Conservation (phyloP, 495 filamentous ascomycete genomes). For the Aspergillus mulundensis region DNA sequence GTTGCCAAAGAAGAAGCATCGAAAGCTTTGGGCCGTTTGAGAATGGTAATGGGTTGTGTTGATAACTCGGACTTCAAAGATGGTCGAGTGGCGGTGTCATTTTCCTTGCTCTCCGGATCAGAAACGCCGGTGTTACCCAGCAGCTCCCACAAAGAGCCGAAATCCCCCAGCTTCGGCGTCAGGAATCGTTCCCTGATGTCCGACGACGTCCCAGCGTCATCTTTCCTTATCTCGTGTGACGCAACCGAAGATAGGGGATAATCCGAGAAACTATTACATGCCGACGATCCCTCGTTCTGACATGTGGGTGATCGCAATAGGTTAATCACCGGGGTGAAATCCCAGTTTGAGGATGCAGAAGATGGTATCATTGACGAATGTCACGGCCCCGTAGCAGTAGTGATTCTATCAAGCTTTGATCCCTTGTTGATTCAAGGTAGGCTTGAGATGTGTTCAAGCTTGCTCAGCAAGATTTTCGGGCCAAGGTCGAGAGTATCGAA, state of each 20-base stretch:
- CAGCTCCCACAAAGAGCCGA: slow-evolving; percentile 35
- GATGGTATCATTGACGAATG: slow-evolving; percentile 25
- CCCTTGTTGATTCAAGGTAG: no score
- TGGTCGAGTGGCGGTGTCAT: not conserved
- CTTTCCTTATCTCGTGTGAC: slow-evolving; percentile 4
- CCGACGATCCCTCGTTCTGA: slow-evolving; percentile 11
- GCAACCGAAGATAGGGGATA: not conserved
- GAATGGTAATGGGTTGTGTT: slow-evolving; percentile 15
- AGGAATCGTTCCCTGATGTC: not conserved
- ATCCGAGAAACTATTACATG: slow-evolving; percentile 11
- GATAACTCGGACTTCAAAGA: not conserved
- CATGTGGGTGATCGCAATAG: slow-evolving; percentile 41
- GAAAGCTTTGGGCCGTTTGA: slow-evolving; percentile 13
- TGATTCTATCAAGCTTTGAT: no score
- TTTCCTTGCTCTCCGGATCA: not conserved
- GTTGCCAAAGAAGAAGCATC: no score
- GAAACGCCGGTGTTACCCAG: slow-evolving; percentile 14
- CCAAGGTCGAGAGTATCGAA: no score
- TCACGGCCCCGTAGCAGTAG: not conserved
- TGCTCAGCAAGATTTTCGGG: no score
- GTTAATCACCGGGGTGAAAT: slow-evolving; percentile 46
- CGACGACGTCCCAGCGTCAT: slow-evolving; percentile 2
- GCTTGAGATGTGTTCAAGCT: no score
- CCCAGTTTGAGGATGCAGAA: slow-evolving; percentile 36
- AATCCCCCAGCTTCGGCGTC: slow-evolving; percentile 34